A percentile compares a stretch with the other conserved stretches of the same genome.
Conservation (phyloP, 2,329 filamentous ascomycete species). For the Parasarocladium wereldwijsianum region DNA sequence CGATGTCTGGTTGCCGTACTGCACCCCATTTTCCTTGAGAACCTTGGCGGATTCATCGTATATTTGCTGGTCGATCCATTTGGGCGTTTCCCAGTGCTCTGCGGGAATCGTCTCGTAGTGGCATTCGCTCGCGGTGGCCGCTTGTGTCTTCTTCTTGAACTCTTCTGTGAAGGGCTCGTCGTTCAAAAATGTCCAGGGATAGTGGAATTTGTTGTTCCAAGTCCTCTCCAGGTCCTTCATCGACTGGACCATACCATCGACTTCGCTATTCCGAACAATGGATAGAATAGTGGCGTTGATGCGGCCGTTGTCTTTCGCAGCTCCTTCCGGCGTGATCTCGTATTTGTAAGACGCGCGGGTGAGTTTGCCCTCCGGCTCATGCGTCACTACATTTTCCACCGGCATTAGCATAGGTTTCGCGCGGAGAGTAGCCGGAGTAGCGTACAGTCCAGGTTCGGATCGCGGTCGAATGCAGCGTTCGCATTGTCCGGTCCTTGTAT, state of each 20-base stretch:
- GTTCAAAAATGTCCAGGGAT: constrained; percentile 99
- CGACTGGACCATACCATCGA: constrained; percentile 68
- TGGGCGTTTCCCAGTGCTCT: constrained; percentile 84
- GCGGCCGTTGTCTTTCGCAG: constrained; percentile 61
- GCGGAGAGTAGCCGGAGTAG: constrained; percentile 8
- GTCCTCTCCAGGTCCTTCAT: constrained; percentile 88
- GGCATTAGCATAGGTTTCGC: constrained; percentile 7
- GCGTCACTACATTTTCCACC: background rate
- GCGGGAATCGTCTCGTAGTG: constrained; percentile 81
- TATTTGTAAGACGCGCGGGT: constrained; percentile 65
- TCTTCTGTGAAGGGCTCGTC: constrained; percentile 86
- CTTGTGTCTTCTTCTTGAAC: constrained; percentile 72
- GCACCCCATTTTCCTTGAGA: constrained; percentile 70
- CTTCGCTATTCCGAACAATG: constrained; percentile 83
- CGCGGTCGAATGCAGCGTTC: constrained; percentile 49
- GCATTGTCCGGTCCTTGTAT: constrained; percentile 25
- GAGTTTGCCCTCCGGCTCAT: constrained; percentile 64
- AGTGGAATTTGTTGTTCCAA: constrained; percentile 99
- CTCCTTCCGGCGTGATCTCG: constrained; percentile 50
- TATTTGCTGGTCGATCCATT: constrained; percentile 82
- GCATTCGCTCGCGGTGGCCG: constrained; percentile 76
- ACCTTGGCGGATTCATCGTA: constrained; percentile 74
- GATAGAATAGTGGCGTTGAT: constrained; percentile 89
- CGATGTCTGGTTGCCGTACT: constrained; percentile 77
- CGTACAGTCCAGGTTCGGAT: constrained; percentile 81